These are phyloP conservation scores for Spathaspora girioi DNA, from an alignment of 805 yeast genomes.

Conservation along the genomic window DNA sequence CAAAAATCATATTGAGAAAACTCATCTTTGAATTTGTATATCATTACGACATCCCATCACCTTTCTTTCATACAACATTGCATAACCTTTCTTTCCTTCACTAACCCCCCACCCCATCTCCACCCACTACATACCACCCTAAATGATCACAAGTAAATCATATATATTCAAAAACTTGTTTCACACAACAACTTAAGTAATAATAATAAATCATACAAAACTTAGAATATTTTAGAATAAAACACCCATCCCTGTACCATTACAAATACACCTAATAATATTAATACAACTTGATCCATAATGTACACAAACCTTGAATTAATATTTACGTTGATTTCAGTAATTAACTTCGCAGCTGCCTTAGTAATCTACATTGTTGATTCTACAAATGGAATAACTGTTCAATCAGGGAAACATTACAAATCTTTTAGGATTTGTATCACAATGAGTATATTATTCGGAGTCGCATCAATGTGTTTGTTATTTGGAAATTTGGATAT, in stretches of 20 bases:
- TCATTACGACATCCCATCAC: background rate
- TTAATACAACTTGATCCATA: background rate
- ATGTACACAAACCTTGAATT: constrained; percentile 12
- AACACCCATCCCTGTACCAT: background rate
- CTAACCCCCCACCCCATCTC: background rate
- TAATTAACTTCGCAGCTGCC: constrained; percentile 14
- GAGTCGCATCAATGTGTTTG: constrained; percentile 12
- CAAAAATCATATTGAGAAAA: background rate
- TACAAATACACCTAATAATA: background rate
- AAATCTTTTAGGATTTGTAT: constrained; percentile 17
- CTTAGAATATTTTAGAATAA: background rate
- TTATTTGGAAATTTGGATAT: constrained; percentile 5
- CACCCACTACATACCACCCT: background rate
- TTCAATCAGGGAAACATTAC: constrained; percentile 16
- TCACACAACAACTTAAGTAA: background rate
- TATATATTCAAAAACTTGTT: background rate
- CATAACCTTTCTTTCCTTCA: too few relatives aligned
- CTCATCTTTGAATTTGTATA: background rate
- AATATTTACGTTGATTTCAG: constrained; percentile 15
- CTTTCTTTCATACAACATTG: too few relatives aligned
- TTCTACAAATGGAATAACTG: constrained; percentile 9
- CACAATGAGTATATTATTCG: constrained; percentile 16
- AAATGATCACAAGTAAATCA: background rate
- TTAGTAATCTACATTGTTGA: constrained; percentile 14
- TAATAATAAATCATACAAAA: background rate